These are phyloP conservation scores for Tricholoma terreum DNA, from an alignment of 768 basidiomycete species.

Conservation along the genomic window DNA sequence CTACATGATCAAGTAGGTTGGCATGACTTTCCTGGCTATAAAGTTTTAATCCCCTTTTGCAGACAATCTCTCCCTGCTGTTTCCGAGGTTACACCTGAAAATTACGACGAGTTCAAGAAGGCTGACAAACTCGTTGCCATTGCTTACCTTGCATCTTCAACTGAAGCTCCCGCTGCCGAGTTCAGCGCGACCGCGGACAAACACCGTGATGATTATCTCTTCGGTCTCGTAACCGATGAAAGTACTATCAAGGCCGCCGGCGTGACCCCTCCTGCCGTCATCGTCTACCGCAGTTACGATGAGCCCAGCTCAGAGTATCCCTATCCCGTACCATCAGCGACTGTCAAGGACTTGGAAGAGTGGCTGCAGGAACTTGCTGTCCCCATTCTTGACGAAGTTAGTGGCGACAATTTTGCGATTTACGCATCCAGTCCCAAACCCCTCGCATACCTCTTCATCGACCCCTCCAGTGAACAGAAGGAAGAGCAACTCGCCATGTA, in stretches of 20 bases:
- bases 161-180: conserved; percentile 65
- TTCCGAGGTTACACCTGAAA: conserved; percentile 70
- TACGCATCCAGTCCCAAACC: conserved; percentile 85
- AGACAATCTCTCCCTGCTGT: conserved; percentile 94
- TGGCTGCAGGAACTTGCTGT: conserved; percentile 85
- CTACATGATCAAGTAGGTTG: conserved; percentile 91
- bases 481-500: conserved; percentile 64
- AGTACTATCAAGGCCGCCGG: conserved; percentile 66
- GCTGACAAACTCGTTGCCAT: conserved; percentile 90
- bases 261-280: conserved; percentile 77
- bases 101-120: conserved; percentile 80
- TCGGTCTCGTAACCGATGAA: conserved; percentile 79
- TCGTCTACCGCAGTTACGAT: conserved; percentile 92
- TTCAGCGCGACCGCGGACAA: conserved; percentile 81
- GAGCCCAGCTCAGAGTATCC: conserved; percentile 73
- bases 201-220: conserved; percentile 92
- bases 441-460: conserved; percentile 92
- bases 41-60: conserved; percentile 7
- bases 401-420: conserved; percentile 84
- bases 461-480: conserved; percentile 66
- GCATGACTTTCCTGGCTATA: neutral
- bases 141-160: conserved; percentile 75
- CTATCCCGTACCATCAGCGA: conserved; percentile 54
- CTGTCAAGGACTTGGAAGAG: conserved; percentile 58
- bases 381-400: conserved; percentile 89